Evolutionary conservation across 164 flowering plant species (phyloP).

Genomic region (Umbilicus rupestris): DNA sequence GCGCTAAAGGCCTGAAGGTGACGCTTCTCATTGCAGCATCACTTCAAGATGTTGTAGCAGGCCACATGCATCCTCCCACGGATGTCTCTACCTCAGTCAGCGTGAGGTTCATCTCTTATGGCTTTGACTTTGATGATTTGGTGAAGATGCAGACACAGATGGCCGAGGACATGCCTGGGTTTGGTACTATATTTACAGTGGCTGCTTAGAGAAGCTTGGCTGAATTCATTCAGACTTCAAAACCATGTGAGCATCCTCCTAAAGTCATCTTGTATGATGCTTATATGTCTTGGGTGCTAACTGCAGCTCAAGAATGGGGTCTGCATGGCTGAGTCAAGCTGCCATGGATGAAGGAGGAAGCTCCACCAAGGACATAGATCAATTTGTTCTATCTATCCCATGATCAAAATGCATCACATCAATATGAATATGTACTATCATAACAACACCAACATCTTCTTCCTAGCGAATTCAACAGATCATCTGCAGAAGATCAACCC

Average conservation of each 20-base stretch:
- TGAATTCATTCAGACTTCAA: neutral
- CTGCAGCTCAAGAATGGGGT: neutral
- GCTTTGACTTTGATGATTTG: neutral
- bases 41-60: neutral
- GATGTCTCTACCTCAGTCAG: neutral
- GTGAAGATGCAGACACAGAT: neutral
- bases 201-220: neutral
- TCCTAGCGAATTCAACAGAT: neutral
- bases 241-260: neutral
- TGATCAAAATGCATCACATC: neutral
- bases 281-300: neutral
- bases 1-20: neutral
- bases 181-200: neutral
- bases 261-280: constrained; percentile 1
- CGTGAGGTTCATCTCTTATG: neutral
- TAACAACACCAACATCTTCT: neutral
- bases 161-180: neutral
- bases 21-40: neutral
- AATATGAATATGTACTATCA: neutral
- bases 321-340: constrained; percentile 31
- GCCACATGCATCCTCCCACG: neutral
- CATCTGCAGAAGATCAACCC: neutral
- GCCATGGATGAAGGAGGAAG: constrained; percentile 35
- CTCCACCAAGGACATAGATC: constrained; percentile 31
- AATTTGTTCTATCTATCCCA: constrained; percentile 20